Base-by-base conservation (phyloP, 1,139 yeast genomes). In the Pichia sp. region DNA sequence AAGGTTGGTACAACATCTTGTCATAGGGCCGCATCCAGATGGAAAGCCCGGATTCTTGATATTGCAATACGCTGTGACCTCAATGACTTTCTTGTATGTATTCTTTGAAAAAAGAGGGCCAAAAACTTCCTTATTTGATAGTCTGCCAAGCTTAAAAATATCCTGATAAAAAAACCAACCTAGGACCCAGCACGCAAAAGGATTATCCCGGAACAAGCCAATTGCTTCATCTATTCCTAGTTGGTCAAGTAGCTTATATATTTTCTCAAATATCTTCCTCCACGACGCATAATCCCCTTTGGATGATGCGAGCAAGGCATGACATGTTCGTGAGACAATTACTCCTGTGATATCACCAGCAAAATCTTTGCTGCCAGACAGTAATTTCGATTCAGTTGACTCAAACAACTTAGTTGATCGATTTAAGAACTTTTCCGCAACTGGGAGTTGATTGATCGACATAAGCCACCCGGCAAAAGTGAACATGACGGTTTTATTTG, bases 401-500 rank as follows among this genome's bases (percentile, higher is more conserved):
- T 49, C 43, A 19, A 56, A 47, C 10, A 57, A 19, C 15, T 13
- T 30, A 34, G 32, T 51, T 1, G 64, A 56, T 42, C 50, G 56
- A 5, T 19, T 13, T 10, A 62, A 46, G 41, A 51, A 61, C 32
- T 51, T 46, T 11, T 41, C 41, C 13, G 58, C 53, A 32, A 46
- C 32, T 11, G 30, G 29, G 7, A 43, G 49, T 36, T 55, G 54
- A 5, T 49, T 51, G 4, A 51, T n/a, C 3, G 50, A 30, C 36
- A 55, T 41, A 2, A 60, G 23, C 59, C 63, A 58, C 7, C 61
- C 59, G 41, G 61, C 54, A 16, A 59, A 46, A 4, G 63, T 59
- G 49, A 65, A 65, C 16, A 71, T 57, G 5, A 71, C 65, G 1
- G 68, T 58, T 49, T 63, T 60, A 36, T 64, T 67, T 43, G 59